Evolutionary conservation across 1,139 yeast species (phyloP), one percentile per base, ranked within the genome.

Genomic region (Yamadazyma conglobata): DNA sequence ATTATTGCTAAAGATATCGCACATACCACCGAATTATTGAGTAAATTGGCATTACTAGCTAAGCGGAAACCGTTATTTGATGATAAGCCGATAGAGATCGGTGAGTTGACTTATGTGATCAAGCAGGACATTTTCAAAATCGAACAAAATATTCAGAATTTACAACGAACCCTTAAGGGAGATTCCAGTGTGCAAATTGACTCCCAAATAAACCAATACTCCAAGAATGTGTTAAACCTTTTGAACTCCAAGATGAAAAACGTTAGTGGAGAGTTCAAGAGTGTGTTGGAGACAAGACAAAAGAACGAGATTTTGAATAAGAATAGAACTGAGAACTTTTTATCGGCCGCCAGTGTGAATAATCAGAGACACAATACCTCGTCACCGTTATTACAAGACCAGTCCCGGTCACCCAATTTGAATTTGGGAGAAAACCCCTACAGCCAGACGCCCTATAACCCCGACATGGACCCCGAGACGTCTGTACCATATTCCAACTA

Each of bases 31-130:
- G 88, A 79, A 35, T 67, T 88, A 48, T 68, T 93, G 37, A 78
- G 84, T 28, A 81, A 88, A 46, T 67, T 91, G 30, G 96, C 98
- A 1, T 48, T 76, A 27, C 58, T 91, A 41, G 96, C 98, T 7
- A 86, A 83, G 54, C 68, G 89, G 46, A 89, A 88, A 54, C 95
- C 96, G n/a, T 60, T 91, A 50, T 86, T 91, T 48, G 96, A 89
- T 52, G 98, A 93, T 56, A 80, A 84, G 45, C 96, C 98, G 1
- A 80, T 85, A 18, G 98, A 91, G 53, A 86, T 93, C 39, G 86
- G 91, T 12, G 96, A 91, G 55, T 67, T 93, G 44, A 88, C 98
- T 1, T 86, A 83, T 51, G 84, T 91, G 28, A 88, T 91, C 50
- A 93, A 91, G 52, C 96, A 91, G 54, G 95, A 88, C 53, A 86